Evolutionary conservation across 2,329 filamentous ascomycete species (phyloP).

Genomic region (Zymoseptoria passerinii): DNA sequence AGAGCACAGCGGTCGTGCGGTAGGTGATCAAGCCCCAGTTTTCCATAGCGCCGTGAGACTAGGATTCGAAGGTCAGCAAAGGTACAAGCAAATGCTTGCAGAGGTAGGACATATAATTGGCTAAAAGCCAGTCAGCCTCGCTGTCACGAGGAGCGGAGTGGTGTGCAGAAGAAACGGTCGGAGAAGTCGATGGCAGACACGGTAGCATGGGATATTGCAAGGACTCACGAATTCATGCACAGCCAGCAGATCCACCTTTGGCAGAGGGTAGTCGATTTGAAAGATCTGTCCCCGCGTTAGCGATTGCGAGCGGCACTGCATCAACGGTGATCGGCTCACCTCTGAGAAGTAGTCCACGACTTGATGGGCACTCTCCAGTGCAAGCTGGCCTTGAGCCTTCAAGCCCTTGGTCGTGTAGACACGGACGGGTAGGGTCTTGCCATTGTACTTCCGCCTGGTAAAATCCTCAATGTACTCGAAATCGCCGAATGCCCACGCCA

Average conservation of each 20-base stretch:
- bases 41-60: conserved; percentile 75
- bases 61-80: conserved; percentile 36
- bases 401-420: conserved; percentile 95
- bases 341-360: conserved; percentile 96
- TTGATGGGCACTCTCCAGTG: conserved; percentile 82
- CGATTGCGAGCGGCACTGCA: not conserved
- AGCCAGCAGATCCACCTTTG: conserved; percentile 82
- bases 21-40: conserved; percentile 97
- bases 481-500: conserved; percentile 92
- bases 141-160: not conserved
- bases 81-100: not conserved
- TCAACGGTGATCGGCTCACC: conserved; percentile 23
- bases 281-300: conserved; percentile 50
- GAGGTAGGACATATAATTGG: conserved; percentile 35
- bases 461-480: conserved; percentile 94
- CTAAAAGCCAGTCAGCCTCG: conserved; percentile 24
- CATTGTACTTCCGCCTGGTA: conserved; percentile 83
- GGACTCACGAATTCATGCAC: conserved; percentile 79
- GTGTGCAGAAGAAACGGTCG: not conserved
- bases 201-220: not conserved
- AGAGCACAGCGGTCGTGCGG: conserved; percentile 83
- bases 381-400: conserved; percentile 83
- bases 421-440: conserved; percentile 81
- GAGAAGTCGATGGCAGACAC: not conserved
- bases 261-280: conserved; percentile 83